Conservation (phyloP, 306 rosid genomes). For the Ceratonia siliqua region DNA sequence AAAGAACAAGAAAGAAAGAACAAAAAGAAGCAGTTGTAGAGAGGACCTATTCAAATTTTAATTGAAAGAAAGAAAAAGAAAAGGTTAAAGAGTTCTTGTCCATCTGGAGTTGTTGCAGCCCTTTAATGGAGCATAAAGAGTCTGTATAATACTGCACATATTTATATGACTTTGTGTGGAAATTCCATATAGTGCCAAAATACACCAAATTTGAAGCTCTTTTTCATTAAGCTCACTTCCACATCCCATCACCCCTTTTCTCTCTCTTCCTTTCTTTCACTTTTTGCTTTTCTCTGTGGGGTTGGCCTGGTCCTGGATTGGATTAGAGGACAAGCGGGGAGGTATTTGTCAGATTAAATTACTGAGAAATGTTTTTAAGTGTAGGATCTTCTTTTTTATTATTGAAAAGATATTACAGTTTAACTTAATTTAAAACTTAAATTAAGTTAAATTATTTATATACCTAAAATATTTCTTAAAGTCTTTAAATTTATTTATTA, state of each 20-base stretch:
- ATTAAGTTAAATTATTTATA: too few relatives aligned
- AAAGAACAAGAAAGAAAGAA: constrained; percentile 50
- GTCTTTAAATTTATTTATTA: too few relatives aligned
- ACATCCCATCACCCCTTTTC: constrained; percentile 27
- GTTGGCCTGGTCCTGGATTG: too few relatives aligned
- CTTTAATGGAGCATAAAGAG: constrained; percentile 38
- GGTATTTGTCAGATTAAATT: too few relatives aligned
- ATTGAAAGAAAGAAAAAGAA: neutral
- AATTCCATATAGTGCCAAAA: constrained; percentile 24
- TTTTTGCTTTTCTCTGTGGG: constrained; percentile 33
- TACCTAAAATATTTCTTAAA: too few relatives aligned
- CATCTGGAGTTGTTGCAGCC: constrained; percentile 38
- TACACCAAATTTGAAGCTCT: neutral
- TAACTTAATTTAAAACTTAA: too few relatives aligned
- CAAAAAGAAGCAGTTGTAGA: constrained; percentile 41
- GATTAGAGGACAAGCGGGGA: constrained; percentile 36
- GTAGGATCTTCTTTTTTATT: too few relatives aligned
- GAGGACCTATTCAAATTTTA: constrained; percentile 22
- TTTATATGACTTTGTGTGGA: constrained; percentile 4
- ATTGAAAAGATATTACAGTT: too few relatives aligned
- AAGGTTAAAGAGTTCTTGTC: constrained; percentile 27
- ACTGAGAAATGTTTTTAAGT: too few relatives aligned
- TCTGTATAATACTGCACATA: constrained; percentile 1
- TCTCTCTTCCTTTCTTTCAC: constrained; percentile 31
- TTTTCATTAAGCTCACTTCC: constrained; percentile 31